These are phyloP conservation scores for Parastagonospora avenae DNA, from an alignment of 2,329 filamentous ascomycete species.

Conservation along the genomic window DNA sequence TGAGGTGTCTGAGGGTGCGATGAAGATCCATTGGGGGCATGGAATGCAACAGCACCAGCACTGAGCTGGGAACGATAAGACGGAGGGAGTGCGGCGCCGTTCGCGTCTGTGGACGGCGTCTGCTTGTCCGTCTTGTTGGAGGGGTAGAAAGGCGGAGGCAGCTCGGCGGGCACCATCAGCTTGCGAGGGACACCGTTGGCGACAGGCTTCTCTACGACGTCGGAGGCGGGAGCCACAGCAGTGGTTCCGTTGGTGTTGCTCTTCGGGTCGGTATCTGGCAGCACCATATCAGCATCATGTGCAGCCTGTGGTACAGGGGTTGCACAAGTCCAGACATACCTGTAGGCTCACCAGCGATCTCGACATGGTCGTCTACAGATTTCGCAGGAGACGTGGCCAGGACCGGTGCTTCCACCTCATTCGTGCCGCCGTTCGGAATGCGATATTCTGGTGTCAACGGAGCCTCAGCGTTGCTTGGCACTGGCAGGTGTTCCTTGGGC, in stretches of 20 bases:
- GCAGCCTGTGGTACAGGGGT: not conserved
- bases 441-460: slow-evolving; percentile 39
- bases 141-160: slow-evolving; percentile 46
- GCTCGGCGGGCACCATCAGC: slow-evolving; percentile 29
- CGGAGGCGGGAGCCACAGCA: slow-evolving; percentile 2
- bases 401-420: slow-evolving; percentile 8
- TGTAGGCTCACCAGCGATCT: slow-evolving; percentile 16
- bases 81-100: slow-evolving; percentile 10
- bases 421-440: slow-evolving; percentile 19
- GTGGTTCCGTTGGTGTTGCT: slow-evolving; percentile 6
- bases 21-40: slow-evolving; percentile 44
- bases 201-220: slow-evolving; percentile 14
- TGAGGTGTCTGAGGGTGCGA: slow-evolving; percentile 44
- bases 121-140: slow-evolving; percentile 29
- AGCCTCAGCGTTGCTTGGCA: slow-evolving; percentile 8
- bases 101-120: slow-evolving; percentile 27
- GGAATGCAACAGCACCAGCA: slow-evolving; percentile 47
- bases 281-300: not conserved
- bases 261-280: slow-evolving; percentile 3
- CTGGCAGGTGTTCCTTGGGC: slow-evolving; percentile 14
- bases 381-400: slow-evolving; percentile 21
- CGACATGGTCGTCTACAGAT: slow-evolving; percentile 19
- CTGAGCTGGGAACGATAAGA: slow-evolving; percentile 32
- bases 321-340: slow-evolving; percentile 20
- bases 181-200: slow-evolving; percentile 30